These are phyloP conservation scores for Vigna trinervia DNA, from an alignment of 306 rosid genomes.

Conservation along the genomic window DNA sequence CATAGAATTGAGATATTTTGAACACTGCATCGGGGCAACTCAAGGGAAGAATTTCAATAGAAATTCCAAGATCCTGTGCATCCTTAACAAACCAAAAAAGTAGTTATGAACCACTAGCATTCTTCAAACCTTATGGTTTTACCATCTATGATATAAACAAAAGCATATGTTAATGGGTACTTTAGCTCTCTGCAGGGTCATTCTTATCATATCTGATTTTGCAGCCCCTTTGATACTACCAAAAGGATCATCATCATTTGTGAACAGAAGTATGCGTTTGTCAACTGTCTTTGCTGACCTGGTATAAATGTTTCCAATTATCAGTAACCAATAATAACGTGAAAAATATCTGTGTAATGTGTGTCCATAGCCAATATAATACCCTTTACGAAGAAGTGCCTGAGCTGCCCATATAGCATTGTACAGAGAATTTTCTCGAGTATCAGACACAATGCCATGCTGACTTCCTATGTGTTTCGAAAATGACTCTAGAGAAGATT, in stretches of 20 bases:
- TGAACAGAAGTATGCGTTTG: slow-evolving; percentile 84
- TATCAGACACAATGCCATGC: slow-evolving; percentile 72
- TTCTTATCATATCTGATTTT: slow-evolving; percentile 84
- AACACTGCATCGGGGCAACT: slow-evolving; percentile 62
- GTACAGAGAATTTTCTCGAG: slow-evolving; percentile 84
- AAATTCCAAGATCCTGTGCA: slow-evolving; percentile 91
- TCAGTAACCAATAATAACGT: slow-evolving; percentile 23
- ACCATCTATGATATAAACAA: slow-evolving; percentile 28
- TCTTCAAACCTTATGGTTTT: slow-evolving; percentile 27
- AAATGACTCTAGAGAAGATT: slow-evolving; percentile 67
- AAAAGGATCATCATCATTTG: slow-evolving; percentile 97
- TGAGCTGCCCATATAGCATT: slow-evolving; percentile 96
- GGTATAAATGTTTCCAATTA: slow-evolving; percentile 46
- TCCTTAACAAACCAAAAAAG: slow-evolving; percentile 59
- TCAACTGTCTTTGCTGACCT: slow-evolving; percentile 80
- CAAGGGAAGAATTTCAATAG: slow-evolving; percentile 89
- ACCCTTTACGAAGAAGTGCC: slow-evolving; percentile 94
- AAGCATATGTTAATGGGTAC: slow-evolving; percentile 53
- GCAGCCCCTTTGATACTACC: slow-evolving; percentile 68
- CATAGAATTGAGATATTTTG: slow-evolving; percentile 72
- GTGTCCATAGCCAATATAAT: slow-evolving; percentile 24
- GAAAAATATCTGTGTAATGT: neutral
- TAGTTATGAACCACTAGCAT: slow-evolving; percentile 31
- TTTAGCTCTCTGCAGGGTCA: slow-evolving; percentile 88
- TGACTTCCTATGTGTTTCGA: slow-evolving; percentile 79